Evolutionary conservation across 2,329 filamentous ascomycete species (phyloP).

Genomic region (Ophiostoma piceae): DNA sequence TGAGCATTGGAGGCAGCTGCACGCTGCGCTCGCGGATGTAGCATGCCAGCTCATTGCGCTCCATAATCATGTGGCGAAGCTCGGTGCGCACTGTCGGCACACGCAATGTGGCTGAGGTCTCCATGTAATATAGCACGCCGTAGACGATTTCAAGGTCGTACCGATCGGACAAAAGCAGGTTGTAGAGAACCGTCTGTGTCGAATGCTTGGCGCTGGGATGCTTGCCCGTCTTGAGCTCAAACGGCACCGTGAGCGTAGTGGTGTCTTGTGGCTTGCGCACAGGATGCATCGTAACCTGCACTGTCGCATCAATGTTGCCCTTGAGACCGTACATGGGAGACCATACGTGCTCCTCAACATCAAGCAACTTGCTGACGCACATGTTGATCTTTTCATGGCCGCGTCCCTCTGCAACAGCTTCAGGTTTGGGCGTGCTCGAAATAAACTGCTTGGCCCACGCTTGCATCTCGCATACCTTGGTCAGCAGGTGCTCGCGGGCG

Average conservation of each 20-base stretch:
- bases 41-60: slow-evolving; percentile 82
- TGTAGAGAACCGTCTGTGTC: slow-evolving; percentile 92
- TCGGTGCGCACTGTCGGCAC: slow-evolving; percentile 83
- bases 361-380: slow-evolving; percentile 87
- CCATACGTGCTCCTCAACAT: slow-evolving; percentile 97
- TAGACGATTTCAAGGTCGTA: slow-evolving; percentile 91
- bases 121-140: slow-evolving; percentile 91
- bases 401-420: slow-evolving; percentile 72
- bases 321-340: slow-evolving; percentile 96
- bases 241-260: slow-evolving; percentile 71
- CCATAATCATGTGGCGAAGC: slow-evolving; percentile 92
- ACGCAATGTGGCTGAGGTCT: slow-evolving; percentile 77
- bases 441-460: slow-evolving; percentile 83
- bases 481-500: slow-evolving; percentile 72
- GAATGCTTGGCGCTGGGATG: slow-evolving; percentile 76
- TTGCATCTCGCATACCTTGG: slow-evolving; percentile 76
- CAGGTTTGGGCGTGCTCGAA: slow-evolving; percentile 59
- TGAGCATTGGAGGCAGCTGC: slow-evolving; percentile 79
- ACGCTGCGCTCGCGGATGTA: slow-evolving; percentile 75
- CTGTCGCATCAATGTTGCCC: slow-evolving; percentile 94
- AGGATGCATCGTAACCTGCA: slow-evolving; percentile 75
- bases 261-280: slow-evolving; percentile 41
- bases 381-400: slow-evolving; percentile 71
- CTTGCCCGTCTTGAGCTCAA: slow-evolving; percentile 93
- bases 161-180: slow-evolving; percentile 82